Percentiles rank a stretch among this genome's conserved stretches.
Conservation (phyloP, 257 asterid genomes). For the Mitragyna speciosa region DNA sequence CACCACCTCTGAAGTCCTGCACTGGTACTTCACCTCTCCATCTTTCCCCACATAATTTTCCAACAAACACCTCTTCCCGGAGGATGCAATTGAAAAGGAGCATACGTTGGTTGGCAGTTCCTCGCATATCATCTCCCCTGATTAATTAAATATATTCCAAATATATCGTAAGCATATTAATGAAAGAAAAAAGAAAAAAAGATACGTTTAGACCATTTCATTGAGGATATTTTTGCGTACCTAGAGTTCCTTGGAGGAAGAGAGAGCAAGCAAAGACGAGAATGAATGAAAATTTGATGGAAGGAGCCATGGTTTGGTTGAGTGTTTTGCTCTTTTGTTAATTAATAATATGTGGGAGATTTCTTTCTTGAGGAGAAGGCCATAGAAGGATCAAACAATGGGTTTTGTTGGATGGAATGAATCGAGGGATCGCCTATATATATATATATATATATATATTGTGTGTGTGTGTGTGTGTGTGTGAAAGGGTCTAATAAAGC, state of each 20-base stretch:
- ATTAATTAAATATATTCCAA: background rate
- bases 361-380: background rate
- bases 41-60: conserved; percentile 48
- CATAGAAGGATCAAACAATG: background rate
- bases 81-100: conserved; percentile 67
- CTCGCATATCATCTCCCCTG: conserved; percentile 80
- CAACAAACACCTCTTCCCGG: conserved; percentile 83
- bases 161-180: background rate
- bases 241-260: conserved; percentile 33
- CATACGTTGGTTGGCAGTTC: conserved; percentile 53
- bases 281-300: conserved; percentile 43
- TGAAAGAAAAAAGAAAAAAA: no score
- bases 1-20: conserved; percentile 73
- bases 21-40: conserved; percentile 47
- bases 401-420: conserved; percentile 9
- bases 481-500: background rate
- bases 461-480: no score
- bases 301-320: conserved; percentile 40
- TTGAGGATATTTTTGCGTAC: background rate
- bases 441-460: no score
- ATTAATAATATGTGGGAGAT: background rate
- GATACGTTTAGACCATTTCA: background rate
- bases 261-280: conserved; percentile 41
- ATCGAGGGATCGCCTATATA: conserved; percentile 1
- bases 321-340: background rate